Conservation (phyloP, 225 moss, liverwort and hornwort species). For the Physcomitrium patens region DNA sequence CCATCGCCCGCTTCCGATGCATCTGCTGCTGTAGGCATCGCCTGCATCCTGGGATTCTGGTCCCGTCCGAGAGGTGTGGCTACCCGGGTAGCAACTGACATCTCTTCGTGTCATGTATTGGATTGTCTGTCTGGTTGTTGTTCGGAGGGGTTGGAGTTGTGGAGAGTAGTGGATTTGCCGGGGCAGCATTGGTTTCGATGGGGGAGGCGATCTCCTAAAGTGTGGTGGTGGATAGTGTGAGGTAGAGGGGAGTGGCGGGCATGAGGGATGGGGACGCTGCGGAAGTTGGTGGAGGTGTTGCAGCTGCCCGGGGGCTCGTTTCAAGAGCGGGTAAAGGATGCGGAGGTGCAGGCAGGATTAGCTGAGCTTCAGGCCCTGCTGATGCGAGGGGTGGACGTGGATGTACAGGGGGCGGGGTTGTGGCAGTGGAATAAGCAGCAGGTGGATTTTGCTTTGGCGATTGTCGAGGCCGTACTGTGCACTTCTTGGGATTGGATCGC, state of each 20-base stretch:
- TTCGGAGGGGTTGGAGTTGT: background rate
- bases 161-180: slow-evolving; percentile 5
- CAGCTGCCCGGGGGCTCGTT: slow-evolving; percentile 73
- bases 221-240: slow-evolving; percentile 37
- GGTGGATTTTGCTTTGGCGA: slow-evolving; percentile 84
- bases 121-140: background rate
- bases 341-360: slow-evolving; percentile 85
- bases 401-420: slow-evolving; percentile 38
- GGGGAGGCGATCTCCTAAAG: background rate
- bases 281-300: slow-evolving; percentile 89
- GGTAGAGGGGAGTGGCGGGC: slow-evolving; percentile 28
- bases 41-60: no score
- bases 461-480: slow-evolving; percentile 84
- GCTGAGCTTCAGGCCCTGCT: slow-evolving; percentile 78
- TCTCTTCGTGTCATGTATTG: no score
- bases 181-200: background rate
- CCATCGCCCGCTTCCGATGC: no score
- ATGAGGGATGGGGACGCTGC: slow-evolving; percentile 81
- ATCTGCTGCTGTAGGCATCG: no score
- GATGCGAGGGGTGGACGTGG: slow-evolving; percentile 73
- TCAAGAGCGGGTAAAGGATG: slow-evolving; percentile 74
- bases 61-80: background rate
- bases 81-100: background rate
- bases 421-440: slow-evolving; percentile 79
- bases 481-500: slow-evolving; percentile 86